Evolutionary conservation across 2,329 filamentous ascomycete genomes (phyloP).

Genomic region (Lomentospora prolificans): DNA sequence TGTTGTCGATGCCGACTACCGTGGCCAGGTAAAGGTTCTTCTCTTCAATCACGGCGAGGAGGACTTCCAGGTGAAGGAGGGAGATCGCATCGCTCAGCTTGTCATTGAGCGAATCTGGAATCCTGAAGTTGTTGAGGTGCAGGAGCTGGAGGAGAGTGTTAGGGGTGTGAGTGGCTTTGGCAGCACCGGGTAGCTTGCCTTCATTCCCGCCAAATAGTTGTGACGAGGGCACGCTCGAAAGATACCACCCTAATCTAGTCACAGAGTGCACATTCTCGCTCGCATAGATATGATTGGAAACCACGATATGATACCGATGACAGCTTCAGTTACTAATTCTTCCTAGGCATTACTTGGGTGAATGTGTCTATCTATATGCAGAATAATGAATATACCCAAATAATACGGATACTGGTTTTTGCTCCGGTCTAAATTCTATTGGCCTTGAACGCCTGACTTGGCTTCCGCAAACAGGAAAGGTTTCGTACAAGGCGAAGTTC

Average conservation of each 20-base stretch:
- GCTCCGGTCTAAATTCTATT: conserved; percentile 23
- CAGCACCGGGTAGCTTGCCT: conserved; percentile 54
- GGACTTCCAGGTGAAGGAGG: conserved; percentile 73
- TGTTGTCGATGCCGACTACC: conserved; percentile 96
- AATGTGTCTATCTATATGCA: neutral
- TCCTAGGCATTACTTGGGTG: too few species aligned
- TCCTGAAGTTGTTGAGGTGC: conserved; percentile 81
- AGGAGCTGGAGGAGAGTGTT: conserved; percentile 81
- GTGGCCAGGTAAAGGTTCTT: conserved; percentile 86
- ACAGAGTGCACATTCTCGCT: too few species aligned
- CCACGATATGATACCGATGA: too few species aligned
- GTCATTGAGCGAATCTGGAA: conserved; percentile 92
- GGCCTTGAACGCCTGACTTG: conserved; percentile 54
- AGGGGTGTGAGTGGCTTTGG: conserved; percentile 86
- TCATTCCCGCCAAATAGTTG: neutral
- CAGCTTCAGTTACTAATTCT: too few species aligned
- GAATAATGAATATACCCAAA: neutral
- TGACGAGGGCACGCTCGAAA: neutral
- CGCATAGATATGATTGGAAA: too few species aligned
- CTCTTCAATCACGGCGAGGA: conserved; percentile 84
- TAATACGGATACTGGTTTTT: too few species aligned
- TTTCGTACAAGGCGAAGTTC: conserved; percentile 80
- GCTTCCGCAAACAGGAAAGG: conserved; percentile 55
- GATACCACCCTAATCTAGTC: too few species aligned
- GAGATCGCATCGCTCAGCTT: conserved; percentile 88